Conservation (phyloP, 495 filamentous ascomycete genomes). For the Pyronema domesticum region DNA sequence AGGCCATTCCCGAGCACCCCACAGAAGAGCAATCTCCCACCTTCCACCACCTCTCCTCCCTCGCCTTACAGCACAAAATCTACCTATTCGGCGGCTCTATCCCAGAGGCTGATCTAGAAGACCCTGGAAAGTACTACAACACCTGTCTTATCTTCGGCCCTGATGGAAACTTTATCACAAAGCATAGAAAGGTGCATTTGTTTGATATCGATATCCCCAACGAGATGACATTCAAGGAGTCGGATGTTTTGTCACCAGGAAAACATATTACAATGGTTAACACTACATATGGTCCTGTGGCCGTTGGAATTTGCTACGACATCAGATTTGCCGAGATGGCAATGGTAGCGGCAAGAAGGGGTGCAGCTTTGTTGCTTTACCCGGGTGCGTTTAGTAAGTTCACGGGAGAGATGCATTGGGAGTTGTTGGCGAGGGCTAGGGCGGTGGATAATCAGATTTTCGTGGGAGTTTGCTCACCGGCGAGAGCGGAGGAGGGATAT, state of each 20-base stretch:
- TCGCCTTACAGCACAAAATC: conserved; percentile 55
- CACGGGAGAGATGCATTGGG: conserved; percentile 85
- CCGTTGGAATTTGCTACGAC: conserved; percentile 89
- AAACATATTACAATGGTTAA: conserved; percentile 66
- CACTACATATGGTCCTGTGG: conserved; percentile 68
- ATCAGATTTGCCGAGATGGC: conserved; percentile 89
- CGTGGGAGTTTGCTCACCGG: conserved; percentile 81
- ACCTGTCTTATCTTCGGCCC: conserved; percentile 72
- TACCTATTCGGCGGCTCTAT: conserved; percentile 88
- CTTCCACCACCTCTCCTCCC: conserved; percentile 63
- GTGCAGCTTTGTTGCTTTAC: conserved; percentile 70
- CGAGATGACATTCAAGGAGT: conserved; percentile 79
- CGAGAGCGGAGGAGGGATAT: conserved; percentile 59
- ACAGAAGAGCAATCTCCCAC: conserved; percentile 46
- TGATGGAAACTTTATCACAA: conserved; percentile 55
- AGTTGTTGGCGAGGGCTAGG: conserved; percentile 58
- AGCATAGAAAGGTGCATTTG: conserved; percentile 88
- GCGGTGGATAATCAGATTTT: conserved; percentile 92
- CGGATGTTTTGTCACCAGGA: conserved; percentile 69
- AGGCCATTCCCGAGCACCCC: conserved; percentile 63
- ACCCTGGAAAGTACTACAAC: conserved; percentile 69
- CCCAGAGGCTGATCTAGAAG: conserved; percentile 43
- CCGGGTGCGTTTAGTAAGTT: conserved; percentile 92
- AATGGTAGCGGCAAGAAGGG: conserved; percentile 69
- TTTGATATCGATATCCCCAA: conserved; percentile 98